phyloP scores from a whole-genome alignment of 2,329 filamentous ascomycete genomes.

The Tolypocladium nubicola region DNA sequence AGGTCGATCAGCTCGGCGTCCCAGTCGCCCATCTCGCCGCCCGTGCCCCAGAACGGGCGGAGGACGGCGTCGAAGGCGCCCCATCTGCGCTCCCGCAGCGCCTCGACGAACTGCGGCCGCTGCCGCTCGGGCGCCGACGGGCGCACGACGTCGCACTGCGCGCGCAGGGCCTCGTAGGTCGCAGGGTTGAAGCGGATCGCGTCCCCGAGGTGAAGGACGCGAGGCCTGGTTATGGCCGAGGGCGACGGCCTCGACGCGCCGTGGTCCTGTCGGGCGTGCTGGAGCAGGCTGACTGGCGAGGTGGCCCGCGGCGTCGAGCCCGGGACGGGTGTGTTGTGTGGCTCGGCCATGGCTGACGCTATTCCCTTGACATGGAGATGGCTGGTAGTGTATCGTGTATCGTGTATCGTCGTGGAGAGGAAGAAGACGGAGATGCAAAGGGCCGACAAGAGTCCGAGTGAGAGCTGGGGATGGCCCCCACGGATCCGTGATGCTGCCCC shows the following conservation, averaged over 20 bases:
- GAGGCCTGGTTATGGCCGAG: slow-evolving; percentile 24
- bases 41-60: slow-evolving; percentile 52
- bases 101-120: slow-evolving; percentile 36
- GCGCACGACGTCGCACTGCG: slow-evolving; percentile 38
- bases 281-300: slow-evolving; percentile 23
- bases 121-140: slow-evolving; percentile 38
- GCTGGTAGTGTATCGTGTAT: background rate
- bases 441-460: background rate
- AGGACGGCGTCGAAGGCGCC: slow-evolving; percentile 45
- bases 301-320: slow-evolving; percentile 32
- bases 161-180: slow-evolving; percentile 32
- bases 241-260: slow-evolving; percentile 11
- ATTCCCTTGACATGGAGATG: background rate
- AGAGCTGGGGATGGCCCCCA: background rate
- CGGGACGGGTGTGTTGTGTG: slow-evolving; percentile 34
- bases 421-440: background rate
- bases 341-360: slow-evolving; percentile 28
- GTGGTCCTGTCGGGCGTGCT: slow-evolving; percentile 9
- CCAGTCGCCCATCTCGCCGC: slow-evolving; percentile 57
- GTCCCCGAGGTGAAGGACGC: slow-evolving; percentile 70
- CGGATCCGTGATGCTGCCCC: background rate
- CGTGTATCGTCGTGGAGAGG: background rate
- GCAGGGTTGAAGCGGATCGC: slow-evolving; percentile 37
- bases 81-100: slow-evolving; percentile 40
- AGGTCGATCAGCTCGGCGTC: slow-evolving; percentile 46